A percentile compares a stretch with the other conserved stretches of the same genome.
These are phyloP conservation scores for Coriaria nepalensis DNA, from an alignment of 306 rosid species.

Conservation along the genomic window DNA sequence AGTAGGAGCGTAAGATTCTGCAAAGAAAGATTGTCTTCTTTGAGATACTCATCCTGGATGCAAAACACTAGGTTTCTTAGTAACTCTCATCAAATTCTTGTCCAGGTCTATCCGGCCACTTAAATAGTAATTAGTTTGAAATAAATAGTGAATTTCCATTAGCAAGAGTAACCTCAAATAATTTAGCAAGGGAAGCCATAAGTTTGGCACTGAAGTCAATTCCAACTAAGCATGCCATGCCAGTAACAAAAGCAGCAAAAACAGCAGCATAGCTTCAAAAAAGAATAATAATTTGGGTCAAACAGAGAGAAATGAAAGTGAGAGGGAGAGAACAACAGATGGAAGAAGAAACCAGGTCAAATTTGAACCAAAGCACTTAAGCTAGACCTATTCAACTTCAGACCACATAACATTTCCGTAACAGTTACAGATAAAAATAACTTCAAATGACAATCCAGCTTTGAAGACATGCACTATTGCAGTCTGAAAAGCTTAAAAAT, in stretches of 20 bases:
- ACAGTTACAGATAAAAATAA: too few relatives aligned
- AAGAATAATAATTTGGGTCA: too few relatives aligned
- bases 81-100: neutral
- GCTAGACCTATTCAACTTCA: too few relatives aligned
- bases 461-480: too few relatives aligned
- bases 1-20: conserved; percentile 69
- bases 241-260: conserved; percentile 82
- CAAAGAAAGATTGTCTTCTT: conserved; percentile 74
- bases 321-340: too few relatives aligned
- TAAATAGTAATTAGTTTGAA: too few relatives aligned
- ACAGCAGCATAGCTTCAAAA: conserved; percentile 74
- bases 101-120: neutral
- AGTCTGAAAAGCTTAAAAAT: too few relatives aligned
- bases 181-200: conserved; percentile 70
- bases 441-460: too few relatives aligned
- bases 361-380: too few relatives aligned
- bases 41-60: conserved; percentile 60
- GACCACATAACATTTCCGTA: too few relatives aligned
- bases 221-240: conserved; percentile 74
- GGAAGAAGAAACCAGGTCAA: neutral
- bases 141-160: too few relatives aligned
- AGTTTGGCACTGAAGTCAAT: conserved; percentile 66
- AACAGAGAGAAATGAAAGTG: too few relatives aligned
- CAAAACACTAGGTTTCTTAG: conserved; percentile 1
- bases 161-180: conserved; percentile 51